phyloP scores from a whole-genome alignment of 2,329 filamentous ascomycete species.

The Allantophomopsis lycopodina region DNA sequence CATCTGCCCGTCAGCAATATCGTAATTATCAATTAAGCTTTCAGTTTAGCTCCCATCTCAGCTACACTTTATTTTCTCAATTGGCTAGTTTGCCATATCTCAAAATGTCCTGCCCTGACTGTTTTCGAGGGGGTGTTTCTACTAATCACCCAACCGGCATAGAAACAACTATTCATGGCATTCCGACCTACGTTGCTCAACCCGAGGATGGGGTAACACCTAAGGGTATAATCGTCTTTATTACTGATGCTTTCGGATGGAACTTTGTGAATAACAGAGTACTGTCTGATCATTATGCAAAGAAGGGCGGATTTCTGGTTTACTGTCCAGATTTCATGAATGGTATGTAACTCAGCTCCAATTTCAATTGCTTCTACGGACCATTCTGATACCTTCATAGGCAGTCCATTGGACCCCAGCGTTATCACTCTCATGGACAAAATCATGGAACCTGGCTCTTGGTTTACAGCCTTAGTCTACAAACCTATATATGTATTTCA shows the following conservation, averaged over 20 bases:
- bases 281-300: slow-evolving; percentile 29
- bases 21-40: no score
- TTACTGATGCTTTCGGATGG: slow-evolving; percentile 34
- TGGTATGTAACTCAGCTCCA: slow-evolving; percentile 13
- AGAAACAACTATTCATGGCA: slow-evolving; percentile 23
- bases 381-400: no score
- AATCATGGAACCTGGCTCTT: background rate
- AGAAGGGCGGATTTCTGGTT: slow-evolving; percentile 24
- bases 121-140: slow-evolving; percentile 24
- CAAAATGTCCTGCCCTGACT: slow-evolving; percentile 11
- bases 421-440: no score
- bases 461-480: slow-evolving; percentile 1
- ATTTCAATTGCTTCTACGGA: no score
- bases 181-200: slow-evolving; percentile 24
- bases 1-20: no score
- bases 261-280: slow-evolving; percentile 27
- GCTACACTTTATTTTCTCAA: no score
- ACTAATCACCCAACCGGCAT: slow-evolving; percentile 21
- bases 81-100: no score
- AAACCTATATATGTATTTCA: slow-evolving; percentile 27
- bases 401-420: no score
- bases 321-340: slow-evolving; percentile 33
- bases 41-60: no score
- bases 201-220: slow-evolving; percentile 15
- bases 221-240: slow-evolving; percentile 27